These are phyloP conservation scores for Lunularia cruciata DNA, from an alignment of 225 moss, liverwort and hornwort genomes.

Conservation along the genomic window DNA sequence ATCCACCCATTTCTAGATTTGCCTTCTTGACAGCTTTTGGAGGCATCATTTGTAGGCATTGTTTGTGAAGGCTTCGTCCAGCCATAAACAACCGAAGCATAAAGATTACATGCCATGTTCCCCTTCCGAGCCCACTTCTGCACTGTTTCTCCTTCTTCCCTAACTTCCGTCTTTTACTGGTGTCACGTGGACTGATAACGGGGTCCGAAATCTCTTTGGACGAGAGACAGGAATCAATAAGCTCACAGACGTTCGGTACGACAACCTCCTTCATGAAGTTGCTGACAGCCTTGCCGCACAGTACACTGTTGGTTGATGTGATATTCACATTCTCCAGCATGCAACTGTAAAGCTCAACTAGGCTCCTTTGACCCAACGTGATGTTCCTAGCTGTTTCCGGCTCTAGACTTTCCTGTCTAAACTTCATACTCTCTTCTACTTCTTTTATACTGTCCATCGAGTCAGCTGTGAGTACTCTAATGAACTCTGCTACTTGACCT, in stretches of 20 bases:
- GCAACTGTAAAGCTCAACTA: slow-evolving; percentile 63
- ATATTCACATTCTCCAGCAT: slow-evolving; percentile 73
- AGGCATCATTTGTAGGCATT: slow-evolving; percentile 80
- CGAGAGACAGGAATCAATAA: slow-evolving; percentile 46
- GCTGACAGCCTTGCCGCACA: slow-evolving; percentile 54
- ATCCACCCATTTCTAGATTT: slow-evolving; percentile 47
- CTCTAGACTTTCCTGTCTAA: slow-evolving; percentile 7
- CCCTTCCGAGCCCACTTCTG: slow-evolving; percentile 7
- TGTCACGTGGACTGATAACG: background rate
- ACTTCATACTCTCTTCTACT: slow-evolving; percentile 24
- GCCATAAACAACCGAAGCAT: slow-evolving; percentile 57
- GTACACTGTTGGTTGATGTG: slow-evolving; percentile 63
- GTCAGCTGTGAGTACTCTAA: slow-evolving; percentile 58
- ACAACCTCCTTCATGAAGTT: slow-evolving; percentile 63
- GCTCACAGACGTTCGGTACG: slow-evolving; percentile 47
- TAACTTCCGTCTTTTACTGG: slow-evolving; percentile 24
- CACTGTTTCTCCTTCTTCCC: slow-evolving; percentile 23
- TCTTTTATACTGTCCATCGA: slow-evolving; percentile 47
- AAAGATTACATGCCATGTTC: slow-evolving; percentile 45
- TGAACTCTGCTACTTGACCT: slow-evolving; percentile 74
- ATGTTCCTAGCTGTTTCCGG: background rate
- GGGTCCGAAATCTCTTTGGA: background rate
- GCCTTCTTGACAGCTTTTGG: slow-evolving; percentile 86
- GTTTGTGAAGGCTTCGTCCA: slow-evolving; percentile 62
- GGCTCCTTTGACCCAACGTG: slow-evolving; percentile 45